Conservation (phyloP, 495 filamentous ascomycete genomes). For the Collariella sp. region DNA sequence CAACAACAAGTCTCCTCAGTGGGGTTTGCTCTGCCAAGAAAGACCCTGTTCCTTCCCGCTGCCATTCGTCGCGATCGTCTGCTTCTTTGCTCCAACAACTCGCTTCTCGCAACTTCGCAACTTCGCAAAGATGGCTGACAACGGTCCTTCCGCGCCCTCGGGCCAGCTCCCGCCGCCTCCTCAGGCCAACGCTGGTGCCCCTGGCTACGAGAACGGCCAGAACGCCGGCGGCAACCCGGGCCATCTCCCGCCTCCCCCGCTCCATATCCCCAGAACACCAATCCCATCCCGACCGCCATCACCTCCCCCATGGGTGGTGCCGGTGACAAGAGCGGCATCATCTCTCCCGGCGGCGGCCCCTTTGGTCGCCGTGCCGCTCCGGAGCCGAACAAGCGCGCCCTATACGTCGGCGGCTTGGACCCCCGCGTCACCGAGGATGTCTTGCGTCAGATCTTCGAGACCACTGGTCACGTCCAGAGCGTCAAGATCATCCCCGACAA, state of each 20-base stretch:
- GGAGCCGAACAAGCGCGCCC: slow-evolving; percentile 95
- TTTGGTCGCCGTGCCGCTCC: slow-evolving; percentile 88
- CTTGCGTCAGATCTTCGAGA: slow-evolving; percentile 96
- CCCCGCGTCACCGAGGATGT: slow-evolving; percentile 95
- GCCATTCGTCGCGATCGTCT: slow-evolving; percentile 11
- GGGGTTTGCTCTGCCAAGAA: slow-evolving; percentile 20
- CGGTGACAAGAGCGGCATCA: slow-evolving; percentile 53
- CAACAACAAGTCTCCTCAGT: slow-evolving; percentile 12
- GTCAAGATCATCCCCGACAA: slow-evolving; percentile 99
- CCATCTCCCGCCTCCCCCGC: slow-evolving; percentile 90
- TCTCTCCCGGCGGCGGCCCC: slow-evolving; percentile 73
- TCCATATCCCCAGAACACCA: slow-evolving; percentile 96
- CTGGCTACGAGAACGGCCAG: slow-evolving; percentile 63
- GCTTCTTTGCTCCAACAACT: background rate
- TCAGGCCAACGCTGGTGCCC: slow-evolving; percentile 57
- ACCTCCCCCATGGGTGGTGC: slow-evolving; percentile 71
- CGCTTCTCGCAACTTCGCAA: background rate
- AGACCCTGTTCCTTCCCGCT: background rate
- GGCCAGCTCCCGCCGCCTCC: slow-evolving; percentile 57
- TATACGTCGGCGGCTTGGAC: slow-evolving; percentile 95
- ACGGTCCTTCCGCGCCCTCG: slow-evolving; percentile 44
- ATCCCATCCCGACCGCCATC: slow-evolving; percentile 89
- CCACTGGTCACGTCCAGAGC: slow-evolving; percentile 92
- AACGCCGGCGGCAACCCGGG: slow-evolving; percentile 57
- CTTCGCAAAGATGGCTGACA: slow-evolving; percentile 56